Percentiles rank a stretch among this genome's conserved stretches.
Evolutionary conservation across 2,329 filamentous ascomycete species (phyloP).

Genomic region (Pestalotiopsis fici): DNA sequence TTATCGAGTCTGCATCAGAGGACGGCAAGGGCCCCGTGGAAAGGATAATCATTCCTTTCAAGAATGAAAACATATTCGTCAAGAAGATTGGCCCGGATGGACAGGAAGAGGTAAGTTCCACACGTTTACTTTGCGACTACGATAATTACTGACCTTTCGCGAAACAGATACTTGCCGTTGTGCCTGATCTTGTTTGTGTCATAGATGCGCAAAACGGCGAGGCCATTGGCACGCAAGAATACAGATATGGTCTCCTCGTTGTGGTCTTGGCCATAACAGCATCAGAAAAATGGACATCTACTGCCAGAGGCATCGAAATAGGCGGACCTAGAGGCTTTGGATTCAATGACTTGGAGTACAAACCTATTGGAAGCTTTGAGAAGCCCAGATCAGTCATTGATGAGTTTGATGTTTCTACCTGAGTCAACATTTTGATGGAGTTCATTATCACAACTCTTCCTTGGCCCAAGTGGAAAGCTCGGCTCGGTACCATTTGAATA

Average conservation of each 20-base stretch:
- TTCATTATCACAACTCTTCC: too few relatives aligned
- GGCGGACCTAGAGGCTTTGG: constrained; percentile 49
- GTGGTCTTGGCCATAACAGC: constrained; percentile 44
- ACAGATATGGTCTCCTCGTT: constrained; percentile 49
- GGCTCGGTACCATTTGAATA: too few relatives aligned
- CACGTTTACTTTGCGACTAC: too few relatives aligned
- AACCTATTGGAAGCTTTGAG: constrained; percentile 42
- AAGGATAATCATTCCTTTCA: constrained; percentile 63
- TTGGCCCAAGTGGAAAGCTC: too few relatives aligned
- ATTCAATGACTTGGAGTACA: constrained; percentile 42
- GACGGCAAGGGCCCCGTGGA: constrained; percentile 15
- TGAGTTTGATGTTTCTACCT: constrained; percentile 32
- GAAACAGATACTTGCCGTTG: constrained; percentile 42
- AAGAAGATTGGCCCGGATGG: constrained; percentile 30
- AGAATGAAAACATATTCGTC: constrained; percentile 69
- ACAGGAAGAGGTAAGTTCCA: constrained; percentile 27
- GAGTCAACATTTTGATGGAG: too few relatives aligned
- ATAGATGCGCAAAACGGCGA: constrained; percentile 55
- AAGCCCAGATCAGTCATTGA: constrained; percentile 52
- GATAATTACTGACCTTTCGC: not conserved
- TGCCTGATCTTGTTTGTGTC: constrained; percentile 55
- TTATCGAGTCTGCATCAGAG: constrained; percentile 44
- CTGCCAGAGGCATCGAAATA: constrained; percentile 42
- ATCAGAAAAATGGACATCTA: constrained; percentile 41
- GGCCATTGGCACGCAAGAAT: constrained; percentile 55